Evolutionary conservation across 106 monocot species (phyloP).

Genomic region (Dendrobium chrysotoxum): DNA sequence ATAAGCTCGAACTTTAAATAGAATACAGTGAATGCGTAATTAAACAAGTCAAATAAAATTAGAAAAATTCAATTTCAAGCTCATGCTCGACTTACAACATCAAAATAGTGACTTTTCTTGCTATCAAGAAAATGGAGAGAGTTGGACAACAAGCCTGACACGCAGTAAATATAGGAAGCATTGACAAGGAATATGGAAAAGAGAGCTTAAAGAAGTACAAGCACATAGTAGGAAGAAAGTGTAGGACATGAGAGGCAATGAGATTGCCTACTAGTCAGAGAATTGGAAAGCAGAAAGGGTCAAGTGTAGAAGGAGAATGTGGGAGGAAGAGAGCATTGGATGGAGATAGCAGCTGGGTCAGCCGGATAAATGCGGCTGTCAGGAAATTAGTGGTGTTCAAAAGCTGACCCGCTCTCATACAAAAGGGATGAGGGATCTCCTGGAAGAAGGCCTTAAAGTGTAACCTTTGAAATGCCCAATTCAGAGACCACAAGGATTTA

Average conservation of each 20-base stretch:
- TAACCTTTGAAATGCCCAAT: background rate
- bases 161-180: background rate
- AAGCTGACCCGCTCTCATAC: too few species aligned
- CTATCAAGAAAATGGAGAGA: background rate
- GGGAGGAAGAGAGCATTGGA: too few species aligned
- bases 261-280: too few species aligned
- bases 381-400: too few species aligned
- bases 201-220: background rate
- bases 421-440: too few species aligned
- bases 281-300: too few species aligned
- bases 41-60: background rate
- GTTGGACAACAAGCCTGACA: background rate
- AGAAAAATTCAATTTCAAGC: background rate
- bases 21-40: background rate
- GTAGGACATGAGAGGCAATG: background rate
- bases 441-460: background rate
- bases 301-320: too few species aligned
- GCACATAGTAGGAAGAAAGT: background rate
- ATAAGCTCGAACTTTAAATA: background rate
- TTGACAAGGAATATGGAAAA: background rate
- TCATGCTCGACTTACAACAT: background rate
- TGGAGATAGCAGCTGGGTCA: too few species aligned
- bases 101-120: background rate
- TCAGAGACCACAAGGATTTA: too few species aligned
- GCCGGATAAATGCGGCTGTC: too few species aligned